phyloP scores from a whole-genome alignment of 805 yeast genomes.

The Saccharomycodes ludwigii region DNA sequence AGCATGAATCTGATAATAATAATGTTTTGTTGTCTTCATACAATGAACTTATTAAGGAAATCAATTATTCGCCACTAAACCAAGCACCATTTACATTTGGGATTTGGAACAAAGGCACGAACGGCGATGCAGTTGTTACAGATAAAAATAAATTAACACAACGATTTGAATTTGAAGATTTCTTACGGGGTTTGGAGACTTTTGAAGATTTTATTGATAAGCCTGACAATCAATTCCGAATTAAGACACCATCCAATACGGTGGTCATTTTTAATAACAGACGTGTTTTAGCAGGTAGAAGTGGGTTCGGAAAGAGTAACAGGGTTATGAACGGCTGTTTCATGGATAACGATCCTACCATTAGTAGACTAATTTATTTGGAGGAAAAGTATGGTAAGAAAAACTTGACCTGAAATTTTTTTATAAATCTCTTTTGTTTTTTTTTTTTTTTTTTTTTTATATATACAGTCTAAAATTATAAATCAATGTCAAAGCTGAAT shows the following conservation, averaged over 20 bases:
- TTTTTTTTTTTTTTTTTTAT: not conserved
- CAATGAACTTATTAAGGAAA: constrained; percentile 32
- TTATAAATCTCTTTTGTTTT: not conserved
- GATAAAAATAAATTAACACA: constrained; percentile 29
- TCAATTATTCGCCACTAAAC: constrained; percentile 73
- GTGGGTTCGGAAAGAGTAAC: constrained; percentile 33
- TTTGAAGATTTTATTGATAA: constrained; percentile 48
- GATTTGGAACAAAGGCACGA: constrained; percentile 25
- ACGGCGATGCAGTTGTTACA: constrained; percentile 13
- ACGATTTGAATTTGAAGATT: constrained; percentile 36
- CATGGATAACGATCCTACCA: constrained; percentile 56
- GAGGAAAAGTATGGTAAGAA: constrained; percentile 12
- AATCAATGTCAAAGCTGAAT: no score
- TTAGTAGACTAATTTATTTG: constrained; percentile 41
- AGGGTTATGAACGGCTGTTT: constrained; percentile 73
- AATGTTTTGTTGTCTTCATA: constrained; percentile 20
- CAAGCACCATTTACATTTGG: constrained; percentile 66
- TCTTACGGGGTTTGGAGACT: constrained; percentile 41
- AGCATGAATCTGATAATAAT: constrained; percentile 29
- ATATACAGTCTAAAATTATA: no score
- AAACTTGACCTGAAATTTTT: constrained; percentile 1
- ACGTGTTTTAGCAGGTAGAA: constrained; percentile 56
- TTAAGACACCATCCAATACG: constrained; percentile 43
- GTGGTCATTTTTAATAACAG: constrained; percentile 64
- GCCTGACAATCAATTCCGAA: constrained; percentile 40